Evolutionary conservation across 306 rosid species (phyloP).

Genomic region (Inga laurina): DNA sequence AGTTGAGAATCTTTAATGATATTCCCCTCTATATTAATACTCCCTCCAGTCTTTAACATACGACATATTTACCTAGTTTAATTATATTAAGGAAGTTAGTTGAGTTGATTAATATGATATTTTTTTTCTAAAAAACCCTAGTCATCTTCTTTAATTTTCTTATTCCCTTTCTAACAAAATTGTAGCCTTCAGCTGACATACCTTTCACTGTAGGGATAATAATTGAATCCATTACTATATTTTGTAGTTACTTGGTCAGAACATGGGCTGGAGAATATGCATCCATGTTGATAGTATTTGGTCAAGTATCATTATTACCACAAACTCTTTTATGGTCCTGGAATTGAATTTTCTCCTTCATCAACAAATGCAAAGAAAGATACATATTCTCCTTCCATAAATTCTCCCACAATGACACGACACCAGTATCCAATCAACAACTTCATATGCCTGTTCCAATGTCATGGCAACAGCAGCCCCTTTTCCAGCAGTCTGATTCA

Average conservation of each 20-base stretch:
- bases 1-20: too few species aligned
- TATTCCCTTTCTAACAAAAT: constrained; percentile 50
- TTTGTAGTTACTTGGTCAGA: constrained; percentile 78
- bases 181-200: constrained; percentile 88
- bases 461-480: constrained; percentile 87
- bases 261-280: constrained; percentile 95
- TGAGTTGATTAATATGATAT: too few species aligned
- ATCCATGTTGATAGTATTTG: constrained; percentile 98
- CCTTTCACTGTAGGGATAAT: constrained; percentile 92
- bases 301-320: constrained; percentile 95
- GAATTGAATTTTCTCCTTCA: constrained; percentile 91
- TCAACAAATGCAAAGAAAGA: constrained; percentile 92
- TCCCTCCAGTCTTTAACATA: too few species aligned
- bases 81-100: too few species aligned
- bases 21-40: too few species aligned
- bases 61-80: too few species aligned
- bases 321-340: constrained; percentile 92
- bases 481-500: constrained; percentile 95
- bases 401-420: constrained; percentile 81
- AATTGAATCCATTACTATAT: constrained; percentile 77
- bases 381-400: constrained; percentile 92
- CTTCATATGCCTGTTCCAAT: constrained; percentile 81
- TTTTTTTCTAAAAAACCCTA: too few species aligned
- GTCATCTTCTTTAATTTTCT: too few species aligned
- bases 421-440: constrained; percentile 91